Percentiles rank a stretch among this genome's conserved stretches.
These are phyloP conservation scores for Salix arbutifolia DNA, from an alignment of 345 rosid genomes.

Conservation along the genomic window DNA sequence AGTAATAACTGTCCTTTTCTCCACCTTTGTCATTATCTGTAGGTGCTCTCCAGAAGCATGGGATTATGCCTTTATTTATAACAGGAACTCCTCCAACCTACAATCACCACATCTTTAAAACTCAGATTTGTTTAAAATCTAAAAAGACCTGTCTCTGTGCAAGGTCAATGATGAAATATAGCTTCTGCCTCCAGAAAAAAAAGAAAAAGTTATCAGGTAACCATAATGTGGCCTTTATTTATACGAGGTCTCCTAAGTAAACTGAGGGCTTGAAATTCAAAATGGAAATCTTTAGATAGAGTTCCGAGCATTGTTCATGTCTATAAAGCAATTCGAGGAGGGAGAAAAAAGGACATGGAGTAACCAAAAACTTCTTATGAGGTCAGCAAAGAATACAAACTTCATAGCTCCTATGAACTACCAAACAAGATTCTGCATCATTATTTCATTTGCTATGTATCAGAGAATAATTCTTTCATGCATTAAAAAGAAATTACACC, in stretches of 20 bases:
- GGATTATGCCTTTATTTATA: constrained; percentile 64
- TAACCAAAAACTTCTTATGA: neutral
- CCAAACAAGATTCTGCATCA: neutral
- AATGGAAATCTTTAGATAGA: neutral
- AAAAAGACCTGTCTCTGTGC: neutral
- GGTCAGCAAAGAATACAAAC: neutral
- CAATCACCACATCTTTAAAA: constrained; percentile 11
- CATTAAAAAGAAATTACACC: neutral
- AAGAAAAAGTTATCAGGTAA: neutral
- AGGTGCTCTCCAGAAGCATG: constrained; percentile 97
- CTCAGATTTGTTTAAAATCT: neutral
- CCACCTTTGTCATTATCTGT: constrained; percentile 98
- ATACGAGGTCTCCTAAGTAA: neutral
- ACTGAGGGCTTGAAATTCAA: neutral
- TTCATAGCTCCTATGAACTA: neutral
- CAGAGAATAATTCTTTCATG: neutral
- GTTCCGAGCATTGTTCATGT: neutral
- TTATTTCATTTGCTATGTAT: neutral
- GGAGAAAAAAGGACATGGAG: neutral
- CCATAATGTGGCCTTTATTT: neutral
- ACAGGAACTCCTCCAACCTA: constrained; percentile 72
- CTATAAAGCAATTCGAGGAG: neutral
- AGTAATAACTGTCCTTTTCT: constrained; percentile 59
- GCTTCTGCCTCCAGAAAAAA: neutral
- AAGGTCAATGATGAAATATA: neutral